Base-by-base conservation (phyloP, 2,329 filamentous ascomycete species). In the Beauveria medogensis region DNA sequence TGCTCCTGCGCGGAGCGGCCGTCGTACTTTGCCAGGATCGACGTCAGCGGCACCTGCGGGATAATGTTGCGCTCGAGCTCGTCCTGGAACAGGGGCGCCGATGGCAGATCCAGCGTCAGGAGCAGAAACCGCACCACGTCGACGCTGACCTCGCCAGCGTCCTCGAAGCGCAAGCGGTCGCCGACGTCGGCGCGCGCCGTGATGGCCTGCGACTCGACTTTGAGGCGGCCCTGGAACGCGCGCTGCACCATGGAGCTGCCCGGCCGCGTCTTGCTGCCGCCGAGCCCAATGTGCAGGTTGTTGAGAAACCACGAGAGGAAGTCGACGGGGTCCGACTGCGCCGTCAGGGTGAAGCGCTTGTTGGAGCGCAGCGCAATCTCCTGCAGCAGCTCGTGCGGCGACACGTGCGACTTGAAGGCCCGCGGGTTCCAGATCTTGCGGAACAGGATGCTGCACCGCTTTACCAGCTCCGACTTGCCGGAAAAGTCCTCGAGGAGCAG, bases 291-390 rank as follows among this genome's bases (percentile, higher is more conserved):
- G 72, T 99, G 94, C 12, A 99, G 82, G 72, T 96, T 91, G 78
- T 99, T 97, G 60, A 99, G 82, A 72, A 97, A 97, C 94, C 94
- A 99, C 28, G 90, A 92, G 51, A 99, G 80, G 69, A 99, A 97
- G 52, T 99, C 94, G 63, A 96, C 92, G 0, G 94, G 94, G 72
- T 99, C 94, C 22, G 92, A 94, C 76, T 97, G 94, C 30, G 86
- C 80, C 0, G 92, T 96, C 54, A 97, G 81, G 5, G 89, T 94
- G 77, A 96, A 99, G 64, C 90, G 91, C 75, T 97, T 97, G 67
- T 88, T 92, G 37, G 92, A 97, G 54, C 87, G 87, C 47, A 97
- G 79, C 1, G 92, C 90, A 65, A 99, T 90, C 72, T 97, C 93
- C 75, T 99, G 94, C 1, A 99, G 86, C 34, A 99, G 83, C 75